phyloP scores from a whole-genome alignment of 768 basidiomycete genomes.

The Termitomyces sp. region DNA sequence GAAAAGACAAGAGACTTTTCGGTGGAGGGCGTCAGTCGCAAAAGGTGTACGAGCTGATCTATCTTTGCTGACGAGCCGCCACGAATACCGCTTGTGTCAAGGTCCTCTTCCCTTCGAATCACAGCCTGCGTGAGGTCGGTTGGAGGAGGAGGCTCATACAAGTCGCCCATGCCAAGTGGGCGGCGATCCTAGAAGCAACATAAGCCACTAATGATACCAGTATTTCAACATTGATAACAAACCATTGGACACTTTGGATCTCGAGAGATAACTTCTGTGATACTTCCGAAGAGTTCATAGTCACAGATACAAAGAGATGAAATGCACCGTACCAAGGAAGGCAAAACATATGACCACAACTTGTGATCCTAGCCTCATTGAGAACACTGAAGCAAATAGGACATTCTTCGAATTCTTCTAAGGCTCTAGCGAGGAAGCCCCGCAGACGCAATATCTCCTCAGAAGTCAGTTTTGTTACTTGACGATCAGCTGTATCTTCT shows the following conservation, averaged over 20 bases:
- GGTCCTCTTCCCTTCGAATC: slow-evolving; percentile 32
- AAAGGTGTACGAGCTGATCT: slow-evolving; percentile 69
- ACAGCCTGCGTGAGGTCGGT: slow-evolving; percentile 65
- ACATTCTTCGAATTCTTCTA: slow-evolving; percentile 82
- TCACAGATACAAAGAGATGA: background rate
- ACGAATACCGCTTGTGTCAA: slow-evolving; percentile 32
- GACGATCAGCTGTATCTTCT: slow-evolving; percentile 18
- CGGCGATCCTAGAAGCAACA: slow-evolving; percentile 59
- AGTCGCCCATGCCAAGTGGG: slow-evolving; percentile 41
- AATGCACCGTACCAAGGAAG: slow-evolving; percentile 46
- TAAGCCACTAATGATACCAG: background rate
- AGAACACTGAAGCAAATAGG: slow-evolving; percentile 64
- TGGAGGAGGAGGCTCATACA: slow-evolving; percentile 59
- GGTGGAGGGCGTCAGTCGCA: slow-evolving; percentile 56
- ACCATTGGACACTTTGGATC: slow-evolving; percentile 85
- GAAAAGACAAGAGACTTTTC: slow-evolving; percentile 88
- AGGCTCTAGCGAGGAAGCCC: slow-evolving; percentile 49
- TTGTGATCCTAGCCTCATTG: slow-evolving; percentile 64
- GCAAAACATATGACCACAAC: slow-evolving; percentile 71
- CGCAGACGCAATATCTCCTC: slow-evolving; percentile 55
- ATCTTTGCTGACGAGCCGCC: slow-evolving; percentile 77
- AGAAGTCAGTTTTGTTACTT: slow-evolving; percentile 38
- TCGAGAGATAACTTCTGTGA: slow-evolving; percentile 60
- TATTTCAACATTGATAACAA: slow-evolving; percentile 1
- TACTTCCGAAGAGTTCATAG: slow-evolving; percentile 31